A percentile compares a stretch with the other conserved stretches of the same genome.
Conservation (phyloP, 345 rosid genomes). For the Melaleuca alternifolia region DNA sequence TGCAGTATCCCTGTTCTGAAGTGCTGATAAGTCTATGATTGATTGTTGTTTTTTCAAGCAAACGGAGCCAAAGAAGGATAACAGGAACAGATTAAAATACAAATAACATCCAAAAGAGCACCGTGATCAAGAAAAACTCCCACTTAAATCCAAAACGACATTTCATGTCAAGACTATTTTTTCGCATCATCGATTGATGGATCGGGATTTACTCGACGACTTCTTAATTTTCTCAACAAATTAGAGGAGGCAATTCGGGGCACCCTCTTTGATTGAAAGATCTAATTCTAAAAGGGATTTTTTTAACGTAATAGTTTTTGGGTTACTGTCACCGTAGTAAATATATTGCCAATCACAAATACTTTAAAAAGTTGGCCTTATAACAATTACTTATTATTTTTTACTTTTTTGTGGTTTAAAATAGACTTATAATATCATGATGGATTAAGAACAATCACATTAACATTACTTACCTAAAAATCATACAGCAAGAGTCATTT, state of each 20-base stretch:
- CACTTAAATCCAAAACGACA: neutral
- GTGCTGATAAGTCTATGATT: neutral
- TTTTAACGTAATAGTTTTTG: too few relatives aligned
- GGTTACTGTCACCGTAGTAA: too few relatives aligned
- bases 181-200: neutral
- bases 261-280: neutral
- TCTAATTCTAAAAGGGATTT: neutral
- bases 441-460: too few relatives aligned
- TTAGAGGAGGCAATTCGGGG: neutral
- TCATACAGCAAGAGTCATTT: neutral
- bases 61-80: neutral
- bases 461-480: too few relatives aligned
- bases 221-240: neutral
- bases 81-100: neutral
- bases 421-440: too few relatives aligned
- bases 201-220: neutral
- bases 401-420: too few relatives aligned
- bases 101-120: neutral
- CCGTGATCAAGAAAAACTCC: neutral
- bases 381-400: too few relatives aligned
- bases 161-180: neutral
- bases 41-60: neutral
- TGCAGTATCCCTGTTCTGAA: neutral
- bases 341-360: too few relatives aligned
- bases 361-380: too few relatives aligned